phyloP scores from a whole-genome alignment of 177 flowering plant species.

The Vitis hybrid region DNA sequence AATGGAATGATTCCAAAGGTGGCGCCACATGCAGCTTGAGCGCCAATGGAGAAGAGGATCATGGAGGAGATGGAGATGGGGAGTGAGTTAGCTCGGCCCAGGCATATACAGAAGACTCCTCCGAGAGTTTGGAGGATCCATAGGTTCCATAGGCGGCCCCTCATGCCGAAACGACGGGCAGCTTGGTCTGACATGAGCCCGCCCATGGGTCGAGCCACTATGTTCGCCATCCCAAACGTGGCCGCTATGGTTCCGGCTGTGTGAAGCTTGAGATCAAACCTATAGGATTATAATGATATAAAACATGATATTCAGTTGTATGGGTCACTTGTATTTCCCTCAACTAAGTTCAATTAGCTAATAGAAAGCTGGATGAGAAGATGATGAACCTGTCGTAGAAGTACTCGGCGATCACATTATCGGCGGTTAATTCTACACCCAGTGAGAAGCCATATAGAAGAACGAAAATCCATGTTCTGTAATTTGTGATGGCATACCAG shows the following conservation, averaged over 20 bases:
- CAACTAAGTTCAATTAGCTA: too few relatives aligned
- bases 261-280: slow-evolving; percentile 73
- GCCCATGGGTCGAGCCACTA: slow-evolving; percentile 69
- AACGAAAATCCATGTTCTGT: slow-evolving; percentile 82
- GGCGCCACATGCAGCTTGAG: slow-evolving; percentile 81
- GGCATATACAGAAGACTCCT: slow-evolving; percentile 65
- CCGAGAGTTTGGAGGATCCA: slow-evolving; percentile 76
- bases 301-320: not conserved
- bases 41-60: slow-evolving; percentile 71
- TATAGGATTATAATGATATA: slow-evolving; percentile 9
- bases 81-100: slow-evolving; percentile 56
- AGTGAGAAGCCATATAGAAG: slow-evolving; percentile 81
- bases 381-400: slow-evolving; percentile 61
- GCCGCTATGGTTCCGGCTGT: slow-evolving; percentile 75
- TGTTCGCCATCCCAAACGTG: slow-evolving; percentile 71
- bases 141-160: slow-evolving; percentile 67
- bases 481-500: slow-evolving; percentile 68
- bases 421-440: slow-evolving; percentile 78
- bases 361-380: too few relatives aligned
- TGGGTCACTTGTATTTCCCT: too few relatives aligned
- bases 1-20: slow-evolving; percentile 75
- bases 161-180: slow-evolving; percentile 59
- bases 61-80: slow-evolving; percentile 45
- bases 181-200: slow-evolving; percentile 59
- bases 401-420: slow-evolving; percentile 78